A percentile compares a stretch with the other conserved stretches of the same genome.
phyloP scores from a whole-genome alignment of 2,329 filamentous ascomycete genomes.

The Epicoccum nigrum region DNA sequence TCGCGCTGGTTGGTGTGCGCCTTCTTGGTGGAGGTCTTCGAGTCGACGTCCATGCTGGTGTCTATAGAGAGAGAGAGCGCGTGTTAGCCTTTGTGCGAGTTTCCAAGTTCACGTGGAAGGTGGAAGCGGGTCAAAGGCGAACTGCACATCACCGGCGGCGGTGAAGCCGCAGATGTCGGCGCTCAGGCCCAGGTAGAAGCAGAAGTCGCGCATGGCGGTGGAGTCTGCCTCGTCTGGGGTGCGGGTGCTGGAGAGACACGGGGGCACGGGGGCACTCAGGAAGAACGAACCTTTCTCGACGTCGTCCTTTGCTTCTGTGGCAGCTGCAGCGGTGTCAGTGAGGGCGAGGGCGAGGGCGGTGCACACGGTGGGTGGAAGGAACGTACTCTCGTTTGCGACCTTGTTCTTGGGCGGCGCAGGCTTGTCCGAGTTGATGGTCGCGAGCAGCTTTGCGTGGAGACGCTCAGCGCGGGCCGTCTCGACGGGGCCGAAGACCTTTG shows the following conservation, averaged over 20 bases:
- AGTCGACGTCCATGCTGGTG: slow-evolving; percentile 50
- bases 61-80: background rate
- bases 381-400: slow-evolving; percentile 51
- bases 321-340: slow-evolving; percentile 13
- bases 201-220: slow-evolving; percentile 42
- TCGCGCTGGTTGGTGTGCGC: slow-evolving; percentile 27
- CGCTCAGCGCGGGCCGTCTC: slow-evolving; percentile 80
- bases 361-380: background rate
- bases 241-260: slow-evolving; percentile 26
- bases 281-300: slow-evolving; percentile 42
- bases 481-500: slow-evolving; percentile 81
- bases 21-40: slow-evolving; percentile 40
- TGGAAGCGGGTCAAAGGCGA: slow-evolving; percentile 48
- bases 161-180: slow-evolving; percentile 50
- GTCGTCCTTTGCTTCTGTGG: slow-evolving; percentile 32
- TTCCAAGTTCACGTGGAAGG: slow-evolving; percentile 34
- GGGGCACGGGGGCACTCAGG: slow-evolving; percentile 38
- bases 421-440: slow-evolving; percentile 77
- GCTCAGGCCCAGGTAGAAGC: slow-evolving; percentile 47
- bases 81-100: slow-evolving; percentile 41
- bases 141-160: slow-evolving; percentile 39
- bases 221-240: slow-evolving; percentile 6
- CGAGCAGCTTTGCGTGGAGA: slow-evolving; percentile 83
- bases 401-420: slow-evolving; percentile 52
- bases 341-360: background rate